Base-by-base conservation (phyloP, 352 stramenopile species). In the Globisporangium barbulae region DNA sequence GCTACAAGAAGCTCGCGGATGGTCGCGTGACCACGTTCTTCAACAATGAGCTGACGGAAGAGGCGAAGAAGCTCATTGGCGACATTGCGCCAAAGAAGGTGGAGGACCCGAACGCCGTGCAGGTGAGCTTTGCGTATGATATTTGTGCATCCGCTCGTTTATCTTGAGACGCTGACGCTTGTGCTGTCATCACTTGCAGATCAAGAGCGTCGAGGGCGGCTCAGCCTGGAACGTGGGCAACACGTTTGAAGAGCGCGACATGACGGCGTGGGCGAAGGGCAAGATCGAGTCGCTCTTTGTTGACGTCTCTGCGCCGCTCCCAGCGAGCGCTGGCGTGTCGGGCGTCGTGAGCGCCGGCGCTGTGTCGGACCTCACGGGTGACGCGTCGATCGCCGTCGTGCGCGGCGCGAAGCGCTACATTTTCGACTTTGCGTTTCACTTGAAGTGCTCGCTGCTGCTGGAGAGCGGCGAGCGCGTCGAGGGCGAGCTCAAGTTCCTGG, bases 1-100 rank as follows among this genome's bases (percentile, higher is more conserved):
- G 96, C 15, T 99, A 99, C 83, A 98, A 98, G 79, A 98, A 97
- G 73, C 91, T 97, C 31, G 81, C 85, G n/a, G 94, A 99, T 68
- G 97, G 97, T 31, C 97, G 97, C 62, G 98, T 97, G 64, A 99
- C 97, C 52, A 99, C 96, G 19, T 99, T 98, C 65, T 99, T 99
- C 76, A 98, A 99, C 87, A 97, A 98, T 69, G 97, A 99, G 69
- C 84, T 99, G 17, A 97, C 89, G 25, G 96, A 99, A 55, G 93
- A 99, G 65, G 93, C 91, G n/a, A 99, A 98, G 69, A 78, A 85
- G 60, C 95, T 99, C 71, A 98, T 98, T 64, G 97, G 98, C 53
- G 98, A 99, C 80, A 98, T 96, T 47, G 88, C 89, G 12, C 90
- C 88, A 33, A 90, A 97, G 71, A 90, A 91, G 64, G 85, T 94